A percentile compares a stretch with the other conserved stretches of the same genome.
phyloP scores from a whole-genome alignment of 768 basidiomycete genomes.

The Lenzites betulinus region DNA sequence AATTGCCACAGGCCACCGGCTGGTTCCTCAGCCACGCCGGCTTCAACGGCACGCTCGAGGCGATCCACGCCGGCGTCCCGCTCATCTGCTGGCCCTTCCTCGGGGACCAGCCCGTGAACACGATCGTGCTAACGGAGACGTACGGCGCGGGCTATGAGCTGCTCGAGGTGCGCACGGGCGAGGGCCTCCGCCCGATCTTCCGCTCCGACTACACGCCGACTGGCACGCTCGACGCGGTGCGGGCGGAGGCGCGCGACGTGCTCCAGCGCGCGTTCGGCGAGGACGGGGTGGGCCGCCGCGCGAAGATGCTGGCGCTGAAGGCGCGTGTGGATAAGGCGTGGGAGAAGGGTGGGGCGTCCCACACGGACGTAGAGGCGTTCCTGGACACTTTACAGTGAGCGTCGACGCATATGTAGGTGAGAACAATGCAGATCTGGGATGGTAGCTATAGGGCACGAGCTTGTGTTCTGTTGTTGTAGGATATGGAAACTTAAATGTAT shows the following conservation, averaged over 20 bases:
- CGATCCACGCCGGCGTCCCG: slow-evolving; percentile 22
- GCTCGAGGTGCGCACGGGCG: slow-evolving; percentile 27
- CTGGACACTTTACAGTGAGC: not conserved
- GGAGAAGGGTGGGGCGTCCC: slow-evolving; percentile 10
- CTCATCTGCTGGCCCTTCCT: slow-evolving; percentile 31
- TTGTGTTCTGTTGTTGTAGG: no score
- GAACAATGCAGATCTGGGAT: no score
- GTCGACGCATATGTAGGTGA: not conserved
- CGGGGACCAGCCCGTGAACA: slow-evolving; percentile 29
- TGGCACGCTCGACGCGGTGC: slow-evolving; percentile 27
- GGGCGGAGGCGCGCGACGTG: slow-evolving; percentile 19
- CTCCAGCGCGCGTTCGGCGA: slow-evolving; percentile 25
- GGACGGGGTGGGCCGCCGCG: slow-evolving; percentile 28
- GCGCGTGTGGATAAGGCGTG: slow-evolving; percentile 2
- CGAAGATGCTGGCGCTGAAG: slow-evolving; percentile 18
- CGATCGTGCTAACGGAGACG: slow-evolving; percentile 19
- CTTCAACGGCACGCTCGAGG: slow-evolving; percentile 24
- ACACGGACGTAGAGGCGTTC: slow-evolving; percentile 8
- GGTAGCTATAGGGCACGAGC: no score
- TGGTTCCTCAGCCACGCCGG: slow-evolving; percentile 31
- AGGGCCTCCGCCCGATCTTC: slow-evolving; percentile 20
- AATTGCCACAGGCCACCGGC: slow-evolving; percentile 21
- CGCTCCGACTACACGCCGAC: slow-evolving; percentile 21
- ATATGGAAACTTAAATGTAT: no score
- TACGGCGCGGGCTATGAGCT: slow-evolving; percentile 23